Conservation (phyloP, 202 grass and related monocot species). For the Saccharum hybrid region DNA sequence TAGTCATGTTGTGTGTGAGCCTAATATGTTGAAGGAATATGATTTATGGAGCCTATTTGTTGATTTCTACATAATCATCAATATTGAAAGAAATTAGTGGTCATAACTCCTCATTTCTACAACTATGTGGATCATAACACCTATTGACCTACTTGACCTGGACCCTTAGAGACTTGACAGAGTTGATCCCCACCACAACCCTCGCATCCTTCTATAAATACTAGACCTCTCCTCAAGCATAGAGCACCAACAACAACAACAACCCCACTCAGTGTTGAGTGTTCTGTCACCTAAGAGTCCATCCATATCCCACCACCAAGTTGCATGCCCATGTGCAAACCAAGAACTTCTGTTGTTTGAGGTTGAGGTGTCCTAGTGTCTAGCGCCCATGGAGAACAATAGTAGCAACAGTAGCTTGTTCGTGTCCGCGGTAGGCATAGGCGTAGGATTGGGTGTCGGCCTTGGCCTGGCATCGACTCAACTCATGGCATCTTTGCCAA, state of each 20-base stretch:
- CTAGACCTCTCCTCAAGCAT: not conserved
- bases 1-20: too few relatives aligned
- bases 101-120: too few relatives aligned
- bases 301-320: not conserved
- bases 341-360: not conserved
- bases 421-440: conserved; percentile 56
- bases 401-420: conserved; percentile 40
- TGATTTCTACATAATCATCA: not conserved
- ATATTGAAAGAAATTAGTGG: too few relatives aligned
- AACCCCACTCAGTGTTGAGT: not conserved
- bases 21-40: not conserved
- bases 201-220: conserved; percentile 18
- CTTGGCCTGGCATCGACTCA: conserved; percentile 62
- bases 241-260: not conserved
- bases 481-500: conserved; percentile 22
- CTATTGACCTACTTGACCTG: not conserved
- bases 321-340: conserved; percentile 31
- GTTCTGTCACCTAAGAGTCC: not conserved
- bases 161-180: conserved; percentile 3
- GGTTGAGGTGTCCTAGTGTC: not conserved
- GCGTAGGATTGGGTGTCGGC: conserved; percentile 46
- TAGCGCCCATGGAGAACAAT: conserved; percentile 49
- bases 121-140: not conserved
- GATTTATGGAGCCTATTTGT: not conserved
- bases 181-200: not conserved